phyloP scores from a whole-genome alignment of 345 rosid genomes.

The Adansonia digitata region DNA sequence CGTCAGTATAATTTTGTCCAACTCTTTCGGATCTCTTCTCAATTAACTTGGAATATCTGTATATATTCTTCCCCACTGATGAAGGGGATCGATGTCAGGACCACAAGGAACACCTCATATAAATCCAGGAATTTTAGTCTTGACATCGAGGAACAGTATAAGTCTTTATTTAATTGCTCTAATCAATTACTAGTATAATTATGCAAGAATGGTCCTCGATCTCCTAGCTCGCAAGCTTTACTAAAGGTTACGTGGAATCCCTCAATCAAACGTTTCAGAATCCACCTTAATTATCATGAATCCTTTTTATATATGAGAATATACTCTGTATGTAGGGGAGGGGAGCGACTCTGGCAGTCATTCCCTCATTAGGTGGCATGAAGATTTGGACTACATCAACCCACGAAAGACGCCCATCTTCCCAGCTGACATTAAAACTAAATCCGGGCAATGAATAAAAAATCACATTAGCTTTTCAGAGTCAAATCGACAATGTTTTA shows the following conservation, averaged over 20 bases:
- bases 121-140: no score
- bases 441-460: no score
- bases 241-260: no score
- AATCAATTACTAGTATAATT: no score
- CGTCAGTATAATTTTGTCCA: background rate
- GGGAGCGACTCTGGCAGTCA: background rate
- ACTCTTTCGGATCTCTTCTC: conserved; percentile 3
- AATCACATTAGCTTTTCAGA: no score
- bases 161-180: background rate
- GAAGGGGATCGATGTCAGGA: background rate
- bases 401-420: no score
- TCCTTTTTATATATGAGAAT: no score
- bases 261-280: conserved; percentile 24
- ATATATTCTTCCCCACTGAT: background rate
- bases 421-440: no score
- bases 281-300: conserved; percentile 9
- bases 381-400: conserved; percentile 17
- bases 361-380: conserved; percentile 32
- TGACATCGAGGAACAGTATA: no score
- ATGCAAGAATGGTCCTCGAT: no score
- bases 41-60: background rate
- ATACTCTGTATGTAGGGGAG: background rate
- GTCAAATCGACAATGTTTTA: no score
- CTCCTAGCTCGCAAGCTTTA: no score
- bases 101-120: background rate